Evolutionary conservation across 306 rosid species (phyloP).

Genomic region (Cercis canadensis): DNA sequence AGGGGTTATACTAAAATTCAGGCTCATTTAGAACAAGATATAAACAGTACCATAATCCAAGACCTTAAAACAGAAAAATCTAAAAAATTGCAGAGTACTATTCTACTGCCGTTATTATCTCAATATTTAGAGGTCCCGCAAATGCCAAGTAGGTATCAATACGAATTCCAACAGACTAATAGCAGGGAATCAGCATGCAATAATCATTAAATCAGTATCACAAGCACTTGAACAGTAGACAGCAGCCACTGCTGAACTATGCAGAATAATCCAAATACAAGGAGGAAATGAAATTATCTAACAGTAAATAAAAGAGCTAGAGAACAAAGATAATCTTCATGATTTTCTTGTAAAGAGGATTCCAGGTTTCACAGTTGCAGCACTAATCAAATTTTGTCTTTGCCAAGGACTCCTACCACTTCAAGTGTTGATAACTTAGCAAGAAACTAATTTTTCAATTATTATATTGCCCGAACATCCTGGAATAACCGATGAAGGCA

Average conservation of each 20-base stretch:
- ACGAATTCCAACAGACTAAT: not conserved
- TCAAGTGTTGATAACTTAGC: too few species aligned
- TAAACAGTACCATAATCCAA: not conserved
- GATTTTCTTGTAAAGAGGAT: not conserved
- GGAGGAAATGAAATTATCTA: not conserved
- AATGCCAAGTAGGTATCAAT: too few species aligned
- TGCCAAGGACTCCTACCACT: too few species aligned
- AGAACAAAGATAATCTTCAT: not conserved
- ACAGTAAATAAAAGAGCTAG: slow-evolving; percentile 15
- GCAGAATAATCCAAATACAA: not conserved
- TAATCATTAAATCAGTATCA: not conserved
- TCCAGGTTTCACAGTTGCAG: too few species aligned
- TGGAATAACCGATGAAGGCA: not conserved
- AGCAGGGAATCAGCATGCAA: not conserved
- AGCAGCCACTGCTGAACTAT: not conserved
- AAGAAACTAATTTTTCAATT: too few species aligned
- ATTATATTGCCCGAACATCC: not conserved
- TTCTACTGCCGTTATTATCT: not conserved
- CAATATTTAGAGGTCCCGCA: not conserved
- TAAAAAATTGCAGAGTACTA: not conserved
- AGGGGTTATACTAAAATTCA: not conserved
- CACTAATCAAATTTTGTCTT: too few species aligned
- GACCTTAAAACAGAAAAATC: not conserved
- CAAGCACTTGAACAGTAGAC: not conserved
- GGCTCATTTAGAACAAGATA: not conserved